Base-by-base conservation (phyloP, 176 grass and related monocot genomes). In the Carex scoparia region DNA sequence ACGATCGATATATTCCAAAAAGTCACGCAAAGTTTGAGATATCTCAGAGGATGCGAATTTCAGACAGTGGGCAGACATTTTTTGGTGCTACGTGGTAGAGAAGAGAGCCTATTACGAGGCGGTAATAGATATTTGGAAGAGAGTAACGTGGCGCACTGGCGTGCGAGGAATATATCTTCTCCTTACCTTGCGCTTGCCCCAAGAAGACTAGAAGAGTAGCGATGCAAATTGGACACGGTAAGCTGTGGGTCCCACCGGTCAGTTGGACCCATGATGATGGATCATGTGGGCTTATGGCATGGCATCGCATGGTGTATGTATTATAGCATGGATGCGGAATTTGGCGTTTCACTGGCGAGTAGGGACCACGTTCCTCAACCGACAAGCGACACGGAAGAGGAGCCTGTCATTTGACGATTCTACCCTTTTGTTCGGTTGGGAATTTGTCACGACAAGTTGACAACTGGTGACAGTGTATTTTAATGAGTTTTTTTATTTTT, bases 111-210 rank as follows among this genome's bases (percentile, higher is more conserved):
- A 85, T 85, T 19, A 71, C n/a, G 38, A 86, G 4, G 4, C 7
- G 61, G 86, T 19, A 83, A 90, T 88, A 77, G 89, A 91, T 85
- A 85, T 85, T 85, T 85, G 8, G 12, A 1, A 4, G 10, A 9
- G 10, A 37, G 0, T 28, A 18, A 86, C 84, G 62, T 86, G 88
- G 79, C 68, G 61, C 48, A 28, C 82, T 68, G 65, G 0, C 13
- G n/a, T 56, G 84, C 60, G 70, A 64, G 76, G 58, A 55, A 83
- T 86, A 83, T 84, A 87, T 87, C 79, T 79, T 79, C 55, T 14
- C n/a, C 2, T 4, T 40, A n/a, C 3, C 38, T 10, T 23, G 23
- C 23, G 23, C 35, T 35, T 40, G 38, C 38, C 38, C 38, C 38
- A 40, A 5, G 4, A 40, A 40, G 4, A 23, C 23, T 23, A 23